Base-by-base conservation (phyloP, 2,329 filamentous ascomycete genomes). In the Talaromyces verruculosus region DNA sequence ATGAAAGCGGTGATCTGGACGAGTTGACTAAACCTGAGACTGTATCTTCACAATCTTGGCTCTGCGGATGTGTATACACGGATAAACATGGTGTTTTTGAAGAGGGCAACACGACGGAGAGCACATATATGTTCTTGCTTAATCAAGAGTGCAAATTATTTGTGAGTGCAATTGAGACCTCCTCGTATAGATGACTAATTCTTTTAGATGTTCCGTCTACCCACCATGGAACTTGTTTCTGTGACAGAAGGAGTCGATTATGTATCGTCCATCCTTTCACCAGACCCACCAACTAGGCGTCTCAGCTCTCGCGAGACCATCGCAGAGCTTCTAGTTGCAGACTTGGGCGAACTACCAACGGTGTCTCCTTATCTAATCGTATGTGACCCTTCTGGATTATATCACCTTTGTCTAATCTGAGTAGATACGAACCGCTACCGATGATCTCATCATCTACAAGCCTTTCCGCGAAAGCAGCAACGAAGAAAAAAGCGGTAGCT, bases 371-470 rank as follows among this genome's bases (percentile, higher is more conserved):
- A 96, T 75, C 82, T 99, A 22, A 89, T 98, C 71, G 91, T 94
- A 81, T 80, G 89, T 77, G 6, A 11, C 22, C 25, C n/a, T 25
- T 15, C 3, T 28, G 33, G 8, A 51, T 13, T 3, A 63, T 22
- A 39, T 53, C 35, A 25, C 41, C 6, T 58, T 5, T 66, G 28
- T 15, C 64, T 39, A 63, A 60, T 67, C 65, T 57, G 17, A n/a
- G 43, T 69, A 93, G 90, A 81, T 93, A 33, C 91, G 94, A 61
- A 92, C 92, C 59, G 84, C 86, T 10, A 89, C 87, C 67, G 90
- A 97, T 69, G 93, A 98, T 73, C 81, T 98, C 39, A 90, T 90
- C 11, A 85, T 98, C 55, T 99, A 98, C 75, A 88, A 95, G 74
- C 93, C 94, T 1, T 90, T 92, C 71, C 84, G 86, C 49, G 80